Evolutionary conservation across 106 monocot species (phyloP).

Genomic region (Phalaenopsis aphrodite): DNA sequence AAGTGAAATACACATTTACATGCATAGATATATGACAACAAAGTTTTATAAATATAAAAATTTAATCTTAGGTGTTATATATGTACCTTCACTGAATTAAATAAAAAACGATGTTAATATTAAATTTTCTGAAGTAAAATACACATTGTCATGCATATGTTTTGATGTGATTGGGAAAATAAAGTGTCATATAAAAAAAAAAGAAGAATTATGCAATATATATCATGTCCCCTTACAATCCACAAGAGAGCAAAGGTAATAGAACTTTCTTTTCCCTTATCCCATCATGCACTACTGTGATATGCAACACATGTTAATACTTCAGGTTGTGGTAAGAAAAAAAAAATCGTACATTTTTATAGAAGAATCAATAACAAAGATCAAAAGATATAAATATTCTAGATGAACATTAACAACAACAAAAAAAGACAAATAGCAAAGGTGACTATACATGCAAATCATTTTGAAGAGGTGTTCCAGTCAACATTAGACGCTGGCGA

Average conservation of each 20-base stretch:
- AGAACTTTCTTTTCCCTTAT: not conserved
- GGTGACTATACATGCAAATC: slow-evolving; percentile 78
- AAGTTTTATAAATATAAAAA: too few relatives aligned
- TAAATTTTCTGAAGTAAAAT: too few relatives aligned
- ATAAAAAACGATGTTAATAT: too few relatives aligned
- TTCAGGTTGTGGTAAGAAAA: not conserved
- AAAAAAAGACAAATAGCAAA: not conserved
- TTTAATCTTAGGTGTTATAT: too few relatives aligned
- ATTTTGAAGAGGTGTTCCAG: slow-evolving; percentile 98
- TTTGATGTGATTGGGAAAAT: too few relatives aligned
- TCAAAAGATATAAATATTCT: not conserved
- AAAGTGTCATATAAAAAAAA: too few relatives aligned
- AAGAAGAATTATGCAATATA: too few relatives aligned
- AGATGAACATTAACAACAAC: not conserved
- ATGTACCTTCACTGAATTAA: too few relatives aligned
- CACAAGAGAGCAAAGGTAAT: not conserved
- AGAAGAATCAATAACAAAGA: not conserved
- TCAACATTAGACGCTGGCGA: slow-evolving; percentile 83
- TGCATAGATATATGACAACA: too few relatives aligned
- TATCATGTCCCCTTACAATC: not conserved
- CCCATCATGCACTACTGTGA: not conserved
- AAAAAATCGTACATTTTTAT: not conserved
- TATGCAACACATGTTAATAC: not conserved
- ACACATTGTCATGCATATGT: too few relatives aligned
- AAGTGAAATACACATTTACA: too few relatives aligned